A percentile compares a stretch with the other conserved stretches of the same genome.
These are phyloP conservation scores for Arabis alpina DNA, from an alignment of 345 rosid species.

Conservation along the genomic window DNA sequence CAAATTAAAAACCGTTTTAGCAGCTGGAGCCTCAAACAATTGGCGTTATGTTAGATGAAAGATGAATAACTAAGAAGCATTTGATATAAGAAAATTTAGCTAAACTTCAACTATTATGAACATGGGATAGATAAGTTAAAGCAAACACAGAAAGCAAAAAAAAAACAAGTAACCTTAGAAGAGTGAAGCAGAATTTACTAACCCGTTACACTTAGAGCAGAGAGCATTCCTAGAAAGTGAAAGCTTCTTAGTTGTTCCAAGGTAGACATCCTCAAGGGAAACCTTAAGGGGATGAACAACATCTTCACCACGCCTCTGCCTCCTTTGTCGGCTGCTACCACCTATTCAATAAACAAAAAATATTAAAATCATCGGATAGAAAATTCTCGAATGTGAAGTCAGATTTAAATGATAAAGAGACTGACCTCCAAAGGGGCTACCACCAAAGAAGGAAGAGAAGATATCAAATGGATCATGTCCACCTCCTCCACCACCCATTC, in stretches of 20 bases:
- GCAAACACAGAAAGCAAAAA: neutral
- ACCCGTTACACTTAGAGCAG: constrained; percentile 95
- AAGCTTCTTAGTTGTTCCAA: constrained; percentile 81
- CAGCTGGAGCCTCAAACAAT: neutral
- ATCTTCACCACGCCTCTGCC: constrained; percentile 94
- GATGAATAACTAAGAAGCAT: neutral
- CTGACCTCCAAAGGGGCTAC: constrained; percentile 65
- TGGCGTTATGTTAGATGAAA: neutral
- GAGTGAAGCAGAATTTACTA: constrained; percentile 25
- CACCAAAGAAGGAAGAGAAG: constrained; percentile 82
- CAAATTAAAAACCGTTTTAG: neutral
- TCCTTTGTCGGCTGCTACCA: constrained; percentile 83
- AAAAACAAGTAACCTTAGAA: neutral
- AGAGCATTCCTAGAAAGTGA: constrained; percentile 75
- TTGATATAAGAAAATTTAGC: neutral
- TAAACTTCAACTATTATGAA: neutral
- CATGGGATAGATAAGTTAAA: neutral
- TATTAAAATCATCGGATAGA: neutral
- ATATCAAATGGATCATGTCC: constrained; percentile 84
- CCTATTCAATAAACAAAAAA: constrained; percentile 42
- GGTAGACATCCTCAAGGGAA: constrained; percentile 80
- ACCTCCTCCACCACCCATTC: constrained; percentile 70
- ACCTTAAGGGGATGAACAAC: constrained; percentile 88
- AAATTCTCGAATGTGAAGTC: neutral
- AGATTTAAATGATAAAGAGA: neutral